phyloP scores from a whole-genome alignment of 2,329 filamentous ascomycete genomes.

The Diaporthe ilicicola region DNA sequence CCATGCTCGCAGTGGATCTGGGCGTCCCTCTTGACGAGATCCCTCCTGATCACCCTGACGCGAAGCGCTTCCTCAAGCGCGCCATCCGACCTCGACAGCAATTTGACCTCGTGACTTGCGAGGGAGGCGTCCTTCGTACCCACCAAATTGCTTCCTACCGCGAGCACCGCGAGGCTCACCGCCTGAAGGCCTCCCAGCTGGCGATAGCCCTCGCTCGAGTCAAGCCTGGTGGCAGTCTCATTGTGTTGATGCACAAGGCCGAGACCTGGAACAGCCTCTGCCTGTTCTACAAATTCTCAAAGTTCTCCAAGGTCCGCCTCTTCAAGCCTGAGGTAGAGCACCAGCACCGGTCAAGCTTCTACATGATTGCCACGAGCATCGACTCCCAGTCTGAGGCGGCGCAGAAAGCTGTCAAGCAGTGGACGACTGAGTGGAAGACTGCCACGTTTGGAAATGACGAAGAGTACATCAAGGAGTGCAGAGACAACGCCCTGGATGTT shows the following conservation, averaged over 20 bases:
- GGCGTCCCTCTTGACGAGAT: constrained; percentile 41
- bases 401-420: constrained; percentile 45
- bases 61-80: constrained; percentile 38
- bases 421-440: constrained; percentile 50
- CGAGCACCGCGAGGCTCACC: constrained; percentile 45
- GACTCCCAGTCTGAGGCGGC: constrained; percentile 45
- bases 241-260: constrained; percentile 59
- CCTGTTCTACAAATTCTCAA: constrained; percentile 50
- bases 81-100: constrained; percentile 48
- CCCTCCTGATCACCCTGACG: constrained; percentile 45
- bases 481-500: constrained; percentile 25
- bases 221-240: constrained; percentile 55
- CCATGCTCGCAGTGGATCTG: constrained; percentile 60
- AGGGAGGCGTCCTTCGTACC: constrained; percentile 55
- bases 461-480: constrained; percentile 31
- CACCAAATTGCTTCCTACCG: constrained; percentile 46
- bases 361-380: constrained; percentile 57
- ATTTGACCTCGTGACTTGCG: constrained; percentile 57
- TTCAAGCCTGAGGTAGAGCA: constrained; percentile 56
- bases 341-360: constrained; percentile 58
- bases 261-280: constrained; percentile 50
- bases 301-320: constrained; percentile 51
- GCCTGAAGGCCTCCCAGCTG: constrained; percentile 51
- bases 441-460: constrained; percentile 49
- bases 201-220: constrained; percentile 56